These are phyloP conservation scores for Ceriops tagal DNA, from an alignment of 345 rosid species.

Conservation along the genomic window DNA sequence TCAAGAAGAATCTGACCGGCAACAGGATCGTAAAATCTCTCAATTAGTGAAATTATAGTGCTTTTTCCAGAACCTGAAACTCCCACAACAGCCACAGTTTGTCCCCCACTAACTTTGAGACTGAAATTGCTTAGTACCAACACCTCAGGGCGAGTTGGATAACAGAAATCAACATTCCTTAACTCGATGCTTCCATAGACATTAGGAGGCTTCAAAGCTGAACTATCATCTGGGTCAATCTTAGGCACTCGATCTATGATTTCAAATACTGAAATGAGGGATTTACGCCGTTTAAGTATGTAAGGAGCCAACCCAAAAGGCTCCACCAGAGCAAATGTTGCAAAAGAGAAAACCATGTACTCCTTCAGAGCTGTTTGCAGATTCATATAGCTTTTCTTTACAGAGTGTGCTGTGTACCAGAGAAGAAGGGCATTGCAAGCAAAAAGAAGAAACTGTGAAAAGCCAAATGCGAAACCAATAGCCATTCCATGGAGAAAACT, in stretches of 20 bases:
- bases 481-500: slow-evolving; percentile 93
- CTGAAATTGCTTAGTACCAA: slow-evolving; percentile 95
- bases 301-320: slow-evolving; percentile 99
- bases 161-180: slow-evolving; percentile 93
- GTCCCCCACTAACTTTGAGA: slow-evolving; percentile 92
- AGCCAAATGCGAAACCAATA: slow-evolving; percentile 94
- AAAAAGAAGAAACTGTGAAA: slow-evolving; percentile 98
- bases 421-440: slow-evolving; percentile 98
- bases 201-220: slow-evolving; percentile 88
- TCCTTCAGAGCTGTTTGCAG: slow-evolving; percentile 80
- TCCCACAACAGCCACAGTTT: slow-evolving; percentile 96
- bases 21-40: slow-evolving; percentile 95
- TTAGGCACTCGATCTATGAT: slow-evolving; percentile 92
- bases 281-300: slow-evolving; percentile 83
- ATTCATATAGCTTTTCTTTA: slow-evolving; percentile 41
- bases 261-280: slow-evolving; percentile 92
- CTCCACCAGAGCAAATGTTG: slow-evolving; percentile 97
- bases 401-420: slow-evolving; percentile 79
- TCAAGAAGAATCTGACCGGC: slow-evolving; percentile 96
- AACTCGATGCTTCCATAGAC: slow-evolving; percentile 96
- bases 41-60: slow-evolving; percentile 87
- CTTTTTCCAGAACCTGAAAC: slow-evolving; percentile 99
- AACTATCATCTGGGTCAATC: slow-evolving; percentile 90
- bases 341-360: slow-evolving; percentile 97
- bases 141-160: slow-evolving; percentile 87